phyloP scores from a whole-genome alignment of 1,284 basidiomycete genomes.

The Rugosomyces carneus region DNA sequence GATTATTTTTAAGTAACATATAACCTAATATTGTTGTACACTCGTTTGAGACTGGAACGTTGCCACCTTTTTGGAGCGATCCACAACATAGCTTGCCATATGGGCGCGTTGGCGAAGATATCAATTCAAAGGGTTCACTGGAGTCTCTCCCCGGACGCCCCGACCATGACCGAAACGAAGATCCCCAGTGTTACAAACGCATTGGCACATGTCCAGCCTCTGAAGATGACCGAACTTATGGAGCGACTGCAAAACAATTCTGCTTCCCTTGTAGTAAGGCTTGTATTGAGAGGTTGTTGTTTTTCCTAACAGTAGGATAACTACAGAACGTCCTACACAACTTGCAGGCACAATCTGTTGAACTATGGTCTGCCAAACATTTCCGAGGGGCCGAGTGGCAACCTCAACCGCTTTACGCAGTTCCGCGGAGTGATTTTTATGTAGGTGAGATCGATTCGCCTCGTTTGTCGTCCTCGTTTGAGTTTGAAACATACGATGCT shows the following conservation, averaged over 20 bases:
- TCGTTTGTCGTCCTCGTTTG: too few relatives aligned
- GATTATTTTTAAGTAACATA: too few relatives aligned
- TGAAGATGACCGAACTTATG: constrained; percentile 17
- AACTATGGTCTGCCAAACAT: constrained; percentile 36
- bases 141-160: not conserved
- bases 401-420: constrained; percentile 46
- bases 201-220: constrained; percentile 2
- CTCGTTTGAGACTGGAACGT: not conserved
- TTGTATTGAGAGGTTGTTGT: too few relatives aligned
- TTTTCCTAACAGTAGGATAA: too few relatives aligned
- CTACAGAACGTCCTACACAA: constrained; percentile 22
- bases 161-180: constrained; percentile 8
- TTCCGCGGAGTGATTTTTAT: constrained; percentile 36
- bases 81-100: constrained; percentile 7
- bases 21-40: not conserved
- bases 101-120: constrained; percentile 1
- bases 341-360: constrained; percentile 22
- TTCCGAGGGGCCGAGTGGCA: constrained; percentile 31
- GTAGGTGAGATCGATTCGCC: too few relatives aligned
- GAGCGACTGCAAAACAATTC: constrained; percentile 14
- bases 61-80: constrained; percentile 9
- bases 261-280: constrained; percentile 17
- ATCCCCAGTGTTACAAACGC: not conserved
- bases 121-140: too few relatives aligned
- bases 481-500: too few relatives aligned